Conservation (phyloP, 371 early-diverging fungal genomes). For the Mucor mucedo region DNA sequence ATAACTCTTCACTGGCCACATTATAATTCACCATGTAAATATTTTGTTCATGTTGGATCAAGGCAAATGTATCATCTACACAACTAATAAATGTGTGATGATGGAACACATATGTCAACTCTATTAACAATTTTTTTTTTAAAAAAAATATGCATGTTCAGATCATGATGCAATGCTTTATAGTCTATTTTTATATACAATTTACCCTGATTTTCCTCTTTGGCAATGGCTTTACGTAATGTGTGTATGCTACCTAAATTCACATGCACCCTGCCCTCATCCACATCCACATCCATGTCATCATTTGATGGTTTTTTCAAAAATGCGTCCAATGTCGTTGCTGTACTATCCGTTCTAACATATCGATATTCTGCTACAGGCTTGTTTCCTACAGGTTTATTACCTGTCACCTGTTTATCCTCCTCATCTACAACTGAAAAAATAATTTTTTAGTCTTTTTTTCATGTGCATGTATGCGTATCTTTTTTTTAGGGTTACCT, state of each 20-base stretch:
- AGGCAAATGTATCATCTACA: conserved; percentile 73
- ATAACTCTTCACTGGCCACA: conserved; percentile 78
- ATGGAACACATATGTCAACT: conserved; percentile 71
- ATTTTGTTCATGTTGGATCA: conserved; percentile 83
- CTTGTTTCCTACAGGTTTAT: neutral
- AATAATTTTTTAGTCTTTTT: neutral
- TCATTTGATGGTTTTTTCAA: conserved; percentile 19
- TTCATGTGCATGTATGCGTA: neutral
- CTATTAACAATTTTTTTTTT: conserved; percentile 27
- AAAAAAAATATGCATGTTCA: no score
- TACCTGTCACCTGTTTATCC: no score
- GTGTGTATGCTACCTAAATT: conserved; percentile 77
- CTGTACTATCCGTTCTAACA: conserved; percentile 81
- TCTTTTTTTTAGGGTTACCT: neutral
- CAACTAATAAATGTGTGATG: conserved; percentile 92
- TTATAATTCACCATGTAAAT: conserved; percentile 83
- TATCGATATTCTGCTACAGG: conserved; percentile 60
- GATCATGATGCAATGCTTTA: neutral
- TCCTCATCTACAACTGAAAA: neutral
- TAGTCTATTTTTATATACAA: neutral
- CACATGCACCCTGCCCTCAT: conserved; percentile 63
- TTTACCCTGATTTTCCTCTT: conserved; percentile 63
- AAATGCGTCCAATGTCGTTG: conserved; percentile 71
- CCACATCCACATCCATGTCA: conserved; percentile 3
- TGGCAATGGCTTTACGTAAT: conserved; percentile 73